Percentiles rank a stretch among this genome's conserved stretches.
These are phyloP conservation scores for Starmerella bacillaris DNA, from an alignment of 805 yeast species.

Conservation along the genomic window DNA sequence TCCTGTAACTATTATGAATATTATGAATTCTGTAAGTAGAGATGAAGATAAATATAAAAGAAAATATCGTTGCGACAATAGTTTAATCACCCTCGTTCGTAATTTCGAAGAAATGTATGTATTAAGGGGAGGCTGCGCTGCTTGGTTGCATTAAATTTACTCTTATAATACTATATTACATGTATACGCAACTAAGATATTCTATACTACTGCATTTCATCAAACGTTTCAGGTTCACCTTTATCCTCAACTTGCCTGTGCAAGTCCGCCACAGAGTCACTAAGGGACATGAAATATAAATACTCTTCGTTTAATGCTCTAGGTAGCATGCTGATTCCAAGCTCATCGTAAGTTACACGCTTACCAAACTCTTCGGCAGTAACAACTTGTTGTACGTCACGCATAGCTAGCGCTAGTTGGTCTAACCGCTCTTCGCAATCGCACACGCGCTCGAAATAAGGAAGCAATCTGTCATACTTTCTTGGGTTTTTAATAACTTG, in stretches of 20 bases:
- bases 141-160: no score
- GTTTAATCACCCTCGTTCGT: no score
- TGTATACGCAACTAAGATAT: no score
- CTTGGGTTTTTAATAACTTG: constrained; percentile 18
- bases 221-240: constrained; percentile 9
- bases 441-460: constrained; percentile 18
- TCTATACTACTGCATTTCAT: constrained; percentile 8
- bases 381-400: constrained; percentile 22
- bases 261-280: constrained; percentile 52
- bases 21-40: no score
- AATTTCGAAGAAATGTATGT: no score
- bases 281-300: constrained; percentile 49
- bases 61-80: no score
- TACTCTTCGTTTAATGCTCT: constrained; percentile 36
- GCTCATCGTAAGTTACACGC: constrained; percentile 12
- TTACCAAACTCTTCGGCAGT: constrained; percentile 20
- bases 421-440: constrained; percentile 22
- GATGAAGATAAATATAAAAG: no score
- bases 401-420: constrained; percentile 20
- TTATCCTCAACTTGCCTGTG: constrained; percentile 30
- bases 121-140: no score
- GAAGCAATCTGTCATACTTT: constrained; percentile 21
- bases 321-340: constrained; percentile 12
- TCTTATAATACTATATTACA: no score
- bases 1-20: no score